Conservation (phyloP, 116 monocot species). For the Iris pallida region DNA sequence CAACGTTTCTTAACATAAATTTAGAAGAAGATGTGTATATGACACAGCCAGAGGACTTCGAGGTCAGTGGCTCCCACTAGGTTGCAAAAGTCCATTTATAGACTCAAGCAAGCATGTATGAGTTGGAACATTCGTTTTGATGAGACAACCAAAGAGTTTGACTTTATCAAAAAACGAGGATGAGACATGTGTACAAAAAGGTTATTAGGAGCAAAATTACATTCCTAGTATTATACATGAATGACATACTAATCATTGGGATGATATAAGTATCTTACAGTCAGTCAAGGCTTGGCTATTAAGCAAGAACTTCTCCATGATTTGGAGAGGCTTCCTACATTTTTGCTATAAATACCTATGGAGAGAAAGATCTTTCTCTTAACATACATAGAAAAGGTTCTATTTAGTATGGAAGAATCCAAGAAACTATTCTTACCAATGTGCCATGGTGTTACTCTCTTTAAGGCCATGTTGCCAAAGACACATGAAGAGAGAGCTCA, state of each 20-base stretch:
- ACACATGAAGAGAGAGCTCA: neutral
- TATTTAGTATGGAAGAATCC: neutral
- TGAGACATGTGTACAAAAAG: neutral
- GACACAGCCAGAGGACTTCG: neutral
- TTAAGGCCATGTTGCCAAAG: too few relatives aligned
- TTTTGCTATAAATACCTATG: neutral
- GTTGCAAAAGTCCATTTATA: neutral
- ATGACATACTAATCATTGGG: neutral
- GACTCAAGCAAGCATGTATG: neutral
- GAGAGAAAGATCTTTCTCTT: neutral
- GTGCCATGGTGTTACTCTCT: too few relatives aligned
- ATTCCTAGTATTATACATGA: neutral
- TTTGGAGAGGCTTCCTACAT: too few relatives aligned
- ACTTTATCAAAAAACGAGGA: neutral
- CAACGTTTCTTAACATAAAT: too few relatives aligned
- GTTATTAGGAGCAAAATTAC: neutral
- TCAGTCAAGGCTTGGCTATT: neutral
- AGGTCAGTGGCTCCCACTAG: neutral
- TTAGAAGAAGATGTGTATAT: neutral
- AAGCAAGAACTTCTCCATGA: neutral
- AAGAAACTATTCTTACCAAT: neutral
- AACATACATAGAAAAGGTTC: neutral
- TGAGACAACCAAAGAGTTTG: neutral
- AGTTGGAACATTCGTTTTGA: constrained; percentile 1
- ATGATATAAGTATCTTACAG: neutral